These are phyloP conservation scores for Leccinum pellstonianum DNA, from an alignment of 768 basidiomycete genomes.

Conservation along the genomic window DNA sequence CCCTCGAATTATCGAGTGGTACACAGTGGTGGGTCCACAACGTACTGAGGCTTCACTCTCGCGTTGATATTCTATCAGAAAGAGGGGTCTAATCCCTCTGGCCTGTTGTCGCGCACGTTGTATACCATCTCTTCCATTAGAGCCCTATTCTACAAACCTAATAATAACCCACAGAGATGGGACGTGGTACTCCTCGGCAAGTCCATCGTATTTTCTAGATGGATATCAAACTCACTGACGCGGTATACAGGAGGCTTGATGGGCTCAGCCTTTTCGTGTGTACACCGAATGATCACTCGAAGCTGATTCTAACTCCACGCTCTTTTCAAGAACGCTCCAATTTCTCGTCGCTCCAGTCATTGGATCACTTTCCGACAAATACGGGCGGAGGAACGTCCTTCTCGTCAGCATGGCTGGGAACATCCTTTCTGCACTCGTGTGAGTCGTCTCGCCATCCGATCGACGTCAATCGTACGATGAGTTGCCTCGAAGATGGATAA, in stretches of 20 bases:
- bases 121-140: conserved; percentile 64
- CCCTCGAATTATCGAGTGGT: conserved; percentile 96
- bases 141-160: conserved; percentile 59
- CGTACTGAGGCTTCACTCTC: neutral
- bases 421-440: conserved; percentile 85
- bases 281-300: conserved; percentile 34
- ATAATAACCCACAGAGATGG: conserved; percentile 73
- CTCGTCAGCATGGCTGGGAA: conserved; percentile 92
- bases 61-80: conserved; percentile 41
- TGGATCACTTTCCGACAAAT: conserved; percentile 82
- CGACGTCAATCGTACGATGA: neutral
- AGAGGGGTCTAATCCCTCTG: conserved; percentile 66
- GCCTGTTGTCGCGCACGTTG: conserved; percentile 74
- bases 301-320: conserved; percentile 32
- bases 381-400: conserved; percentile 83
- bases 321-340: conserved; percentile 66
- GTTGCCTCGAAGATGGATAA: conserved; percentile 65
- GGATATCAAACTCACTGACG: conserved; percentile 5
- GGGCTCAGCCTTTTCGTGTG: conserved; percentile 91
- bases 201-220: conserved; percentile 8
- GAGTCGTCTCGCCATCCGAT: conserved; percentile 30
- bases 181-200: conserved; percentile 90
- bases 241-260: conserved; percentile 67
- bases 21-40: conserved; percentile 57
- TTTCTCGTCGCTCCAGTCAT: conserved; percentile 82